Evolutionary conservation across 768 basidiomycete genomes (phyloP).

Genomic region (Mrakia gelida): DNA sequence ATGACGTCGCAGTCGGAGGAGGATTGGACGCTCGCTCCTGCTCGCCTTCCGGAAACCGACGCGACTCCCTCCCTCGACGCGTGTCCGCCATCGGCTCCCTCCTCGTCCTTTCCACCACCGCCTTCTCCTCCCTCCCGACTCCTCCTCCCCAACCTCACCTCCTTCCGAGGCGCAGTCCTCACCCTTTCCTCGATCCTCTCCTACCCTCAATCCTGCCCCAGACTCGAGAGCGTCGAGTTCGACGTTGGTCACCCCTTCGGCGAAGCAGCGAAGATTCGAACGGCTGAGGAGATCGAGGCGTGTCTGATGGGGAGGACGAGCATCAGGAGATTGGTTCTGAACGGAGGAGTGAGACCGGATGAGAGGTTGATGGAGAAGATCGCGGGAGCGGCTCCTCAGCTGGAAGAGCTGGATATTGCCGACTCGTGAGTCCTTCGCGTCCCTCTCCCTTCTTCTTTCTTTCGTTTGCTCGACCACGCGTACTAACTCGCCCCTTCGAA

Average conservation of each 20-base stretch:
- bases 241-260: background rate
- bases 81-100: too few relatives aligned
- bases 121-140: too few relatives aligned
- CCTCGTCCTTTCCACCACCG: background rate
- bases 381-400: background rate
- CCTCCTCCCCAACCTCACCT: constrained; percentile 1
- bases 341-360: background rate
- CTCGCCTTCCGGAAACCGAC: background rate
- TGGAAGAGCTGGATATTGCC: background rate
- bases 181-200: background rate
- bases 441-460: background rate
- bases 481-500: background rate
- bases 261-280: background rate
- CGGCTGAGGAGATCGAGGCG: background rate
- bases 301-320: background rate
- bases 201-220: background rate
- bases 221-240: background rate
- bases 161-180: background rate
- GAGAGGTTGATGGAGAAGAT: background rate
- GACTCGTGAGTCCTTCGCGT: background rate
- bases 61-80: background rate
- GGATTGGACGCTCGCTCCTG: background rate
- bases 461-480: background rate
- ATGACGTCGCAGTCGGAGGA: background rate
- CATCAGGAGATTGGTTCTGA: background rate